Evolutionary conservation across 805 yeast species (phyloP), one percentile per base, ranked within the genome.

Genomic region (Metschnikowia koreensis): DNA sequence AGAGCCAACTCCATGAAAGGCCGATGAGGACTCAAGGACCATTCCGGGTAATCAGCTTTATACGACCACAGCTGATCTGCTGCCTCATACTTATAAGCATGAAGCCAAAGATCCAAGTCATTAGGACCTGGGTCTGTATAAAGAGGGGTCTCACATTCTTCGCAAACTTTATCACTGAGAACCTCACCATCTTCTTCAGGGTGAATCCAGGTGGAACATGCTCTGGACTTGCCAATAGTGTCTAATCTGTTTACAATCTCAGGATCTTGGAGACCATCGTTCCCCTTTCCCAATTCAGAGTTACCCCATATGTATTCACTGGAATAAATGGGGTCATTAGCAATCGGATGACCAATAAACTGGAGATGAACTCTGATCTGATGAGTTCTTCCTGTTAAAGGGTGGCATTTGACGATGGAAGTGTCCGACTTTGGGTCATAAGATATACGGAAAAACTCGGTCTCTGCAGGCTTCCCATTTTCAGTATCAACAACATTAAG

Each of bases 281-380:
- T 83, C 15, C 77, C 75, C 55, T 79, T 81, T 3, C 97, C 98
- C 42, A 94, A 67, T 0, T 65, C 58, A 0, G 77, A 16, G 16
- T 36, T 69, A 0, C 98, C 98, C 97, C 97, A 94, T 0, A 89
- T 84, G 15, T 69, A 66, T 13, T 77, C 80, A 60, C 88, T 89
- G 1, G 97, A 86, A 63, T 91, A 93, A 1, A 92, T 76, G 0
- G 97, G 97, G 66, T 93, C 99, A 65, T 93, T 92, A 3, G 88
- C 90, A 43, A 93, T 93, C 0, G 98, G 97, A 63, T 75, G 80
- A 0, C 97, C 97, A n/a, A 94, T 60, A 58, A 77, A 86, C 68
- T 92, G 97, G 51, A 94, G 70, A 71, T 94, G 99, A 0, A 94
- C 96, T 54, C 99, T 75, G 46, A 94, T 91, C 66, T 93, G 99